Evolutionary conservation across 768 basidiomycete genomes (phyloP).

Genomic region (Suillus hirtellus): DNA sequence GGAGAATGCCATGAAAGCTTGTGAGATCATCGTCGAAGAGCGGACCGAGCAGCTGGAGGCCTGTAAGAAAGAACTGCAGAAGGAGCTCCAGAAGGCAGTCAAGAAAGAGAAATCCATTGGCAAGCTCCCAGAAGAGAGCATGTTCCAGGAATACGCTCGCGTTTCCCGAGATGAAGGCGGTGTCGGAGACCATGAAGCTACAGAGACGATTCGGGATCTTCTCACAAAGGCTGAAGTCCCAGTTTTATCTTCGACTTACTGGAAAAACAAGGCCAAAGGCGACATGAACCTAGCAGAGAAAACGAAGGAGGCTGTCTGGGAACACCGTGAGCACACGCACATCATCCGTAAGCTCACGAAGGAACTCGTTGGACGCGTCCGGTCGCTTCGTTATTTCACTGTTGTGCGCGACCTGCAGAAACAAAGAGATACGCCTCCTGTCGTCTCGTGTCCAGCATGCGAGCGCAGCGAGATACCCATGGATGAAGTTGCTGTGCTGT

Average conservation of each 20-base stretch:
- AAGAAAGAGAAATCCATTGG: conserved; percentile 70
- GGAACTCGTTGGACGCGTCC: conserved; percentile 86
- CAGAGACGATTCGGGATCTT: conserved; percentile 55
- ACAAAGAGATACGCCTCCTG: conserved; percentile 59
- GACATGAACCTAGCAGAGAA: conserved; percentile 58
- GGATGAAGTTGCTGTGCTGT: conserved; percentile 77
- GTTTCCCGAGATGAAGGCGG: conserved; percentile 64
- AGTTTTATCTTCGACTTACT: conserved; percentile 27
- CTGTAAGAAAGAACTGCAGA: conserved; percentile 72
- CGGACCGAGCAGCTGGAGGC: conserved; percentile 77
- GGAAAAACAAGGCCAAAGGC: conserved; percentile 47
- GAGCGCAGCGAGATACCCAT: conserved; percentile 54
- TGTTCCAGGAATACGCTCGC: conserved; percentile 78
- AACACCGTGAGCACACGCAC: conserved; percentile 85
- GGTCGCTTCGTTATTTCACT: conserved; percentile 90
- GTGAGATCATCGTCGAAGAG: conserved; percentile 86
- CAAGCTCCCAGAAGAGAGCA: conserved; percentile 63
- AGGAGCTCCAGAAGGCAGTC: conserved; percentile 64
- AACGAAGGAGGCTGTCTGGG: conserved; percentile 68
- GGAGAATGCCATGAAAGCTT: conserved; percentile 85
- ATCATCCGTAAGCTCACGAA: conserved; percentile 81
- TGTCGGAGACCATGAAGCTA: conserved; percentile 79
- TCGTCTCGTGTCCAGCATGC: conserved; percentile 65
- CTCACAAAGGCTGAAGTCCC: conserved; percentile 61
- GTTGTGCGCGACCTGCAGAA: conserved; percentile 88